A percentile compares a stretch with the other conserved stretches of the same genome.
These are phyloP conservation scores for Gossypium australe DNA, from an alignment of 345 rosid genomes.

Conservation along the genomic window DNA sequence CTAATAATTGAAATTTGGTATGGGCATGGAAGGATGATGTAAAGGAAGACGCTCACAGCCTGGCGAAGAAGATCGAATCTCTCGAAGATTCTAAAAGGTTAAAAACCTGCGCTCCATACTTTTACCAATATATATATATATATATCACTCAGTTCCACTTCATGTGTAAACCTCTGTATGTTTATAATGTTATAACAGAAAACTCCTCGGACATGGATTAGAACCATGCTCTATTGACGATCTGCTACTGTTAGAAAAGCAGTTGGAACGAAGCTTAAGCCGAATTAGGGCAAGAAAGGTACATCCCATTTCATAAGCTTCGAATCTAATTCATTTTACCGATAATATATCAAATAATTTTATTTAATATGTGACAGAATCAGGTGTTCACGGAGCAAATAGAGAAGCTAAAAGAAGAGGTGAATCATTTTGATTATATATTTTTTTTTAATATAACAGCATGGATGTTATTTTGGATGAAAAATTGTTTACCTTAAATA, in stretches of 20 bases:
- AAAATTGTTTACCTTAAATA: neutral
- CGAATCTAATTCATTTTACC: too few relatives aligned
- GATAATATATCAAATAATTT: neutral
- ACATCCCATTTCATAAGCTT: neutral
- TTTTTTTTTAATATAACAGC: neutral
- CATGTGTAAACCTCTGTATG: neutral
- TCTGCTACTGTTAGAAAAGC: conserved; percentile 61
- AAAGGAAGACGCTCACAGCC: conserved; percentile 37
- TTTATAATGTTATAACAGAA: conserved; percentile 31
- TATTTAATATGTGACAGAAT: conserved; percentile 31
- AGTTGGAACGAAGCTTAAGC: conserved; percentile 64
- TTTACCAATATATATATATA: neutral
- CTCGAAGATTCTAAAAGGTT: conserved; percentile 67
- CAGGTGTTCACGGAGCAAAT: conserved; percentile 54
- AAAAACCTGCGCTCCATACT: neutral
- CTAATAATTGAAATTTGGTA: neutral
- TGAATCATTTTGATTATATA: conserved; percentile 10
- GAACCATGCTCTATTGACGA: conserved; percentile 64
- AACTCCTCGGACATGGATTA: conserved; percentile 65
- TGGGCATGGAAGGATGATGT: conserved; percentile 38
- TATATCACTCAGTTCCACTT: neutral
- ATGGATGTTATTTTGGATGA: neutral
- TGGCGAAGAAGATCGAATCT: conserved; percentile 62
- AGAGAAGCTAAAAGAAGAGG: conserved; percentile 62
- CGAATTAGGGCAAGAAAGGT: conserved; percentile 86